Evolutionary conservation across 164 flowering plant genomes (phyloP).

Genomic region (Sedum album): DNA sequence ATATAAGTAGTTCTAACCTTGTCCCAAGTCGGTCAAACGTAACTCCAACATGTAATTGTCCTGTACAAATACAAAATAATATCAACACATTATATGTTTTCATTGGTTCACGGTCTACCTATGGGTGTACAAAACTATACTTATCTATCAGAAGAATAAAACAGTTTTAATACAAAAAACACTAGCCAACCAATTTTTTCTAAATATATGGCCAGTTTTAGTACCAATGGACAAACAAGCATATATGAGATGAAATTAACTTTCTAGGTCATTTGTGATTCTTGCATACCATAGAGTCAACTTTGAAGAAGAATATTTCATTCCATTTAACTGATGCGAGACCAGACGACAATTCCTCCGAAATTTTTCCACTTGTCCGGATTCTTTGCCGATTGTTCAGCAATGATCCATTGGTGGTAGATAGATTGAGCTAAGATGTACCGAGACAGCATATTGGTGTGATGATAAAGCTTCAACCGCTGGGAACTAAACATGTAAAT

Average conservation of each 20-base stretch:
- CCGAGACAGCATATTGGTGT: slow-evolving; percentile 48
- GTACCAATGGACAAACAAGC: background rate
- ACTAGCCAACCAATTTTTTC: background rate
- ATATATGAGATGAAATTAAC: background rate
- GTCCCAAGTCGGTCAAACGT: slow-evolving; percentile 58
- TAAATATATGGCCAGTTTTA: background rate
- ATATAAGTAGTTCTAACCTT: slow-evolving; percentile 35
- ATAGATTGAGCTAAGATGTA: slow-evolving; percentile 40
- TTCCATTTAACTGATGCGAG: slow-evolving; percentile 55
- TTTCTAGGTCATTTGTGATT: background rate
- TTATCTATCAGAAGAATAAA: too few species aligned
- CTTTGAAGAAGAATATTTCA: slow-evolving; percentile 87
- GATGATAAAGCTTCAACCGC: slow-evolving; percentile 40
- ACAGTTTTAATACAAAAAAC: background rate
- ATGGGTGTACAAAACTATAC: too few species aligned
- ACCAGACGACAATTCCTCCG: slow-evolving; percentile 32
- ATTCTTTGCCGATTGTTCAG: slow-evolving; percentile 59
- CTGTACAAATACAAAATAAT: slow-evolving; percentile 27
- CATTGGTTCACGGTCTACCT: background rate
- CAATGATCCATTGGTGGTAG: slow-evolving; percentile 21
- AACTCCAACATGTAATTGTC: slow-evolving; percentile 60
- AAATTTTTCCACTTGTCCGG: slow-evolving; percentile 66
- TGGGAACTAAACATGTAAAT: slow-evolving; percentile 45
- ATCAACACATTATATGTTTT: background rate
- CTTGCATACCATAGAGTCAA: slow-evolving; percentile 57